These are phyloP conservation scores for Parastagonospora avenae DNA, from an alignment of 2,329 filamentous ascomycete genomes.

Conservation along the genomic window DNA sequence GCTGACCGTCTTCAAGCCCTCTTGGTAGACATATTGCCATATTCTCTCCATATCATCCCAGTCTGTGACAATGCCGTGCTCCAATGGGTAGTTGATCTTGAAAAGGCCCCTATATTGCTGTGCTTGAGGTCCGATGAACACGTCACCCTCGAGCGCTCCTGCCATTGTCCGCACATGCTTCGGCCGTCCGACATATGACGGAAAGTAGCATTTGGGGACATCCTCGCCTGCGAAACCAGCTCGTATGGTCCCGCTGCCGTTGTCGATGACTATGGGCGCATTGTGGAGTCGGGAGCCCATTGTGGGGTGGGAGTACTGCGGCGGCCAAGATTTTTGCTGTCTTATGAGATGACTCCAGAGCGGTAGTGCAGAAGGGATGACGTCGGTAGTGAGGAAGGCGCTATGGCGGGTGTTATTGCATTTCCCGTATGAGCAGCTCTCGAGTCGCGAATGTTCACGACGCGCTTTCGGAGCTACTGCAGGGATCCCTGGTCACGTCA, in stretches of 20 bases:
- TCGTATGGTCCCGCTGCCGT: constrained; percentile 95
- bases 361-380: constrained; percentile 1
- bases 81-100: constrained; percentile 94
- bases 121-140: constrained; percentile 93
- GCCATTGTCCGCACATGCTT: constrained; percentile 95
- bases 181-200: constrained; percentile 93
- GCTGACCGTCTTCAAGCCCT: constrained; percentile 93
- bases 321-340: background rate
- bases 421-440: constrained; percentile 27
- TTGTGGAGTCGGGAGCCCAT: constrained; percentile 85
- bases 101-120: constrained; percentile 88
- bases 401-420: constrained; percentile 24
- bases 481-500: constrained; percentile 33
- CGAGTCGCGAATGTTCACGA: constrained; percentile 39
- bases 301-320: constrained; percentile 14
- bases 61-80: constrained; percentile 97
- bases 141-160: constrained; percentile 94
- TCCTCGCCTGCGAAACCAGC: constrained; percentile 97
- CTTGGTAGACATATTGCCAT: constrained; percentile 97
- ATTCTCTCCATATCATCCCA: constrained; percentile 99
- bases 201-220: constrained; percentile 94
- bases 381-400: constrained; percentile 7
- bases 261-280: constrained; percentile 97
- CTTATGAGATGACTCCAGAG: background rate
- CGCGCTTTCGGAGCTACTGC: constrained; percentile 31